Evolutionary conservation across 2,329 filamentous ascomycete genomes (phyloP), one percentile per base, ranked within the genome.

Genomic region (Fusarium hainanense): DNA sequence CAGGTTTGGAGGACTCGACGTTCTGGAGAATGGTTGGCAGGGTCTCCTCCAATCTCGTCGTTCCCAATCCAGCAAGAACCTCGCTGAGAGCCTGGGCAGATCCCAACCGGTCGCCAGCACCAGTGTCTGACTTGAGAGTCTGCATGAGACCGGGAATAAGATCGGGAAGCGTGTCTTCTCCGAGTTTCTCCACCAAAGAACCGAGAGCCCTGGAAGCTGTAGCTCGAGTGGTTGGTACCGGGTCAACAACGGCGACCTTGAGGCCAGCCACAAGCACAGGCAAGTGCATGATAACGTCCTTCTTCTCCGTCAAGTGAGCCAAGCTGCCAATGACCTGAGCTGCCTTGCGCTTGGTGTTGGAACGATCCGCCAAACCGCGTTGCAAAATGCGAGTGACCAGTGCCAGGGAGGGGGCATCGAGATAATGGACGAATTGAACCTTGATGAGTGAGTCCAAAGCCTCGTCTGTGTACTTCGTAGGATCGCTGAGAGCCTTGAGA

Each of bases 141-240:
- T 95, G 88, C 97, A 99, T 99, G 68, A 99, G 90, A 69, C 93
- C 94, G 44, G 97, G 96, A 68, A 99, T 99, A 66, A 99, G 93
- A 78, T 99, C 96, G 46, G 96, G 97, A 72, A 99, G 85, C 44
- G 96, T 92, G 80, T 99, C 96, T 81, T 99, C 96, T 80, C 96
- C 96, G 54, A 99, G 88, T 82, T 99, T 99, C 82, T 99, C 96
- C 66, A 99, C 92, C n/a, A 98, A 88, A 2, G 96, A 98, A 54
- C 96, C 96, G 43, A 99, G 86, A 41, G 96, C 96, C 76, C 97
- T 96, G 8, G 97, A 98, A 27, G 94, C 96, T 18, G 96, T 99
- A 23, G 96, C 96, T 76, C 96, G 91, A 40, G 97, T 99, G 4
- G 95, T 97, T 13, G 96, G 97, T 5, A 99, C 96, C 12, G 97